Evolutionary conservation across 2,329 filamentous ascomycete species (phyloP), one percentile per base, ranked within the genome.

Genomic region (Penicillium sp.): DNA sequence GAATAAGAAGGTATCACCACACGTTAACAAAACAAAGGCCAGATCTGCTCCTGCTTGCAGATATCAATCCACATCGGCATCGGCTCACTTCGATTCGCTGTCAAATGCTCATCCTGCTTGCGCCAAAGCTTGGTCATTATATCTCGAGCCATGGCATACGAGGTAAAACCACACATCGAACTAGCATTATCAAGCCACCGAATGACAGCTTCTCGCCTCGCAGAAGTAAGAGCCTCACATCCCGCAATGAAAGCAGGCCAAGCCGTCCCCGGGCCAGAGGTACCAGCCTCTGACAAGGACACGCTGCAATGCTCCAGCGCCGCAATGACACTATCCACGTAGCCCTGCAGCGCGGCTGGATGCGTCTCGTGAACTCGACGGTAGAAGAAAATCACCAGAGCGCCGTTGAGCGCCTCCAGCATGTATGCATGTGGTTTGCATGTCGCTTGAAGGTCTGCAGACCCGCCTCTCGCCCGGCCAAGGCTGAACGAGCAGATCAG

Each of bases 371-470:
- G 70, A 16, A 79, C 71, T 5, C 77, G 70, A 2, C 76, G 69
- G 59, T 79, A 79, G 62, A 79, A 79, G 43, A 77, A 75, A 1
- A 80, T 76, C 6, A 79, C 69, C 6, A 79, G 62, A 0, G 76
- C 77, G 10, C 72, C 68, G 46, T 75, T 76, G 59, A 80, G 61
- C 0, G 77, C 77, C 18, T 72, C 69, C 6, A 78, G 60, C 69
- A 80, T 77, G 49, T 73, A 63, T 9, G 63, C 60, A 51, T 69
- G 68, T 4, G 70, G 61, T 9, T 62, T 61, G 18, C 63, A 61
- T 6, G 50, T 58, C 31, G 60, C 56, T 19, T 56, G 50, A 2
- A 59, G 56, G 7, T 67, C 59, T 18, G 57, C 19, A 6, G 39
- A 37, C 33, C 53, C 39, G n/a, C 57, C 56, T 18, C 63, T 55